Base-by-base conservation (phyloP, 2,329 filamentous ascomycete genomes). In the Fusarium caatingaense region DNA sequence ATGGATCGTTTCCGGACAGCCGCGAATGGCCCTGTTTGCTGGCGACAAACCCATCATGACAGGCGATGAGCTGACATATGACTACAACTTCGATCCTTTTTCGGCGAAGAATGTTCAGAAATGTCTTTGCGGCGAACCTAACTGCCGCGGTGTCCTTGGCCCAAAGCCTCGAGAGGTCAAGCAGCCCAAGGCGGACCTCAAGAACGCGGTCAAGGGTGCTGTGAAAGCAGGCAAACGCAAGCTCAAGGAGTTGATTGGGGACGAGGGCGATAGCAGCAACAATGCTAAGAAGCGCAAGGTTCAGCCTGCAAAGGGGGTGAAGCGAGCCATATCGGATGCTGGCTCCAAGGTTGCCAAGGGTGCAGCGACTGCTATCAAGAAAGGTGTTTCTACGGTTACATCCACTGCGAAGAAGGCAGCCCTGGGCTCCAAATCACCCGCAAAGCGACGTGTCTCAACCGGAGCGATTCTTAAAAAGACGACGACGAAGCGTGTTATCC, bases 11-110 rank as follows among this genome's bases (percentile, higher is more conserved):
- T 91, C 91, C 50, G 94, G 94, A 28, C 94, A 97, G 79, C 95
- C 95, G 44, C 90, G 96, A 59, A 98, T 99, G 93, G 96, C 94
- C 18, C 88, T 99, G 2, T 99, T 99, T 78, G 96, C 96, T 15
- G 95, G 95, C 32, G 92, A 97, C 73, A 85, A 87, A 49, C 93
- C 93, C 16, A 95, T 99, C 78, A 92, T 92, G 89, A 97, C 94
- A 13, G 96, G 96, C 25, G 94, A 98, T 69, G 96, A 99, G 81
- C 84, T 99, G 66, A 98, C 94, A 0, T 99, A 99, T 78, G 96
- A 99, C 84, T 91, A 91, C 83, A 91, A 91, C 77, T 91, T 91
- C 76, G 89, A 91, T 75, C 89, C 89, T 5, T 91, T 91, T 78
- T 91, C 88, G 12, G 84, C 87, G 75, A 91, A 91, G 81, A 91